phyloP scores from a whole-genome alignment of 106 monocot species.

The Acorus calamus region DNA sequence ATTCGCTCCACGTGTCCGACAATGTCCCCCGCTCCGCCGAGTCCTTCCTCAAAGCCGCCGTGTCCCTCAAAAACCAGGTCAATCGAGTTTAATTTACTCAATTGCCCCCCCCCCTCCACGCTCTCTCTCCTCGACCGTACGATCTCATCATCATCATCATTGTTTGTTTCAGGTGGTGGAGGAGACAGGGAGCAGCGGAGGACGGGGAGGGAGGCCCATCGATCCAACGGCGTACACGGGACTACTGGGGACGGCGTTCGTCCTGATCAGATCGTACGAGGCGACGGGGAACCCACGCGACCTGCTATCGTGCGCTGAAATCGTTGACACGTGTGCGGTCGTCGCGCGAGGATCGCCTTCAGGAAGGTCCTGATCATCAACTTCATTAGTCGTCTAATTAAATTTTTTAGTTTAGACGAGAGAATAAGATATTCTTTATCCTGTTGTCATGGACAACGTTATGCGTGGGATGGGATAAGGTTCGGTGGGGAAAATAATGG shows the following conservation, averaged over 20 bases:
- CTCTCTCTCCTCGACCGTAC: background rate
- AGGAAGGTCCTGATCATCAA: too few relatives aligned
- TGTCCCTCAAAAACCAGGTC: conserved; percentile 13
- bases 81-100: background rate
- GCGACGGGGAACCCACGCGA: conserved; percentile 4
- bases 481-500: too few relatives aligned
- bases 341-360: background rate
- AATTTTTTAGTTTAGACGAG: too few relatives aligned
- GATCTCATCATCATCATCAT: background rate
- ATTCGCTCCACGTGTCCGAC: too few relatives aligned
- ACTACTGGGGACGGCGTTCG: conserved; percentile 13
- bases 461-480: too few relatives aligned
- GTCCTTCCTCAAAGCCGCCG: conserved; percentile 9
- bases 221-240: conserved; percentile 14
- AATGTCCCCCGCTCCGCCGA: background rate
- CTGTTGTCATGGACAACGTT: too few relatives aligned
- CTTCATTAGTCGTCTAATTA: too few relatives aligned
- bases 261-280: conserved; percentile 7
- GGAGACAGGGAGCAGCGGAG: conserved; percentile 2
- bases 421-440: too few relatives aligned
- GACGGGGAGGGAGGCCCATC: background rate
- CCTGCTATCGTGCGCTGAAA: conserved; percentile 2
- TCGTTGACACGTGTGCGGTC: conserved; percentile 10
- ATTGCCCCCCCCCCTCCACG: background rate
- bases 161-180: conserved; percentile 5